Conservation (phyloP, 1,139 yeast species). For the Yamadazyma songkhlaensis region DNA sequence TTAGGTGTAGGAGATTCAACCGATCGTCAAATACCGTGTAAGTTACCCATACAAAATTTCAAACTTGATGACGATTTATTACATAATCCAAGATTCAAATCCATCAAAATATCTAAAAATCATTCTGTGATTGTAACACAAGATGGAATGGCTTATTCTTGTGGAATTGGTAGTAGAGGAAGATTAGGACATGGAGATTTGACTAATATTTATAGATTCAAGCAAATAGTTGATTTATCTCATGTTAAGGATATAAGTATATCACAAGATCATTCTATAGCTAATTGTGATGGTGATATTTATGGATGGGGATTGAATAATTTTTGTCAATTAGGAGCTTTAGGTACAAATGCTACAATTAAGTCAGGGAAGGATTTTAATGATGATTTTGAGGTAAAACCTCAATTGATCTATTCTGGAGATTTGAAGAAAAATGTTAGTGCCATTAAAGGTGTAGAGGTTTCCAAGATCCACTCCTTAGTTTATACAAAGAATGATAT, state of each 20-base stretch:
- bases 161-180: slow-evolving; percentile 74
- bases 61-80: slow-evolving; percentile 7
- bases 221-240: slow-evolving; percentile 26
- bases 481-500: slow-evolving; percentile 54
- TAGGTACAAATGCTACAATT: slow-evolving; percentile 22
- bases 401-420: slow-evolving; percentile 45
- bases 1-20: slow-evolving; percentile 70
- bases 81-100: slow-evolving; percentile 40
- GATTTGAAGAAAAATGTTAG: slow-evolving; percentile 36
- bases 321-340: slow-evolving; percentile 62
- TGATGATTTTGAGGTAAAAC: slow-evolving; percentile 42
- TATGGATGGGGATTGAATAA: slow-evolving; percentile 80
- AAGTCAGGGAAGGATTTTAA: slow-evolving; percentile 22
- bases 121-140: slow-evolving; percentile 63
- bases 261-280: slow-evolving; percentile 68
- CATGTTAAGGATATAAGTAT: slow-evolving; percentile 42
- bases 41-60: slow-evolving; percentile 23
- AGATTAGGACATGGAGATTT: slow-evolving; percentile 57
- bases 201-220: slow-evolving; percentile 37
- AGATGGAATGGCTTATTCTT: slow-evolving; percentile 51
- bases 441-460: slow-evolving; percentile 52
- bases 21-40: slow-evolving; percentile 43
- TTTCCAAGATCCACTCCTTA: slow-evolving; percentile 72
- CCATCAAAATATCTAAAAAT: slow-evolving; percentile 56
- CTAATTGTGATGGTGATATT: slow-evolving; percentile 46